Conservation (phyloP, 2,329 filamentous ascomycete species). For the Triangularia setosa region DNA sequence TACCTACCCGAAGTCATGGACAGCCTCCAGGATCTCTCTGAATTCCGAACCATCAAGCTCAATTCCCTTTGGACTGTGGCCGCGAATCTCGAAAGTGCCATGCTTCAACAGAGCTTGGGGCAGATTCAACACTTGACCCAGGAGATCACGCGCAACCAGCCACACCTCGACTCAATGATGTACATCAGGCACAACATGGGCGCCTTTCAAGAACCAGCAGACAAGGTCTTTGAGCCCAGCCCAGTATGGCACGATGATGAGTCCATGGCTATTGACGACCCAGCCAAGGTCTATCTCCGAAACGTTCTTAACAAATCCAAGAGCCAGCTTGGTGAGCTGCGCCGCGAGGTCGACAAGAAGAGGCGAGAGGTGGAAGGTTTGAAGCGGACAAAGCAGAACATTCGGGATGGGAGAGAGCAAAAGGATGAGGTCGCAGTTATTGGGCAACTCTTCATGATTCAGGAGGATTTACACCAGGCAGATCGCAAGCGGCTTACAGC, state of each 20-base stretch:
- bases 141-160: conserved; percentile 85
- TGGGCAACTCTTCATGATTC: conserved; percentile 74
- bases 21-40: conserved; percentile 87
- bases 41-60: conserved; percentile 78
- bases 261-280: conserved; percentile 78
- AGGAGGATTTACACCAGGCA: conserved; percentile 79
- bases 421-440: conserved; percentile 85
- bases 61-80: conserved; percentile 84
- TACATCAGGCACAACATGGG: conserved; percentile 89
- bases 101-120: conserved; percentile 68
- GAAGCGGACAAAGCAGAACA: conserved; percentile 67
- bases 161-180: conserved; percentile 93
- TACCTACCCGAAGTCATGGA: conserved; percentile 93
- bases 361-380: conserved; percentile 76
- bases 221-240: conserved; percentile 87
- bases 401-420: conserved; percentile 81
- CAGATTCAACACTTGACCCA: conserved; percentile 68
- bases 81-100: conserved; percentile 72
- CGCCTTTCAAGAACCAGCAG: conserved; percentile 75
- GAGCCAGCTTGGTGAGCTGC: conserved; percentile 71
- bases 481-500: conserved; percentile 82
- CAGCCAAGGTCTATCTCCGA: conserved; percentile 82
- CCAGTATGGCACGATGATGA: conserved; percentile 97
- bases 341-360: conserved; percentile 81
- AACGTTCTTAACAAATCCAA: conserved; percentile 93